These are phyloP conservation scores for Cercospora sp. DNA, from an alignment of 2,329 filamentous ascomycete species.

Conservation along the genomic window DNA sequence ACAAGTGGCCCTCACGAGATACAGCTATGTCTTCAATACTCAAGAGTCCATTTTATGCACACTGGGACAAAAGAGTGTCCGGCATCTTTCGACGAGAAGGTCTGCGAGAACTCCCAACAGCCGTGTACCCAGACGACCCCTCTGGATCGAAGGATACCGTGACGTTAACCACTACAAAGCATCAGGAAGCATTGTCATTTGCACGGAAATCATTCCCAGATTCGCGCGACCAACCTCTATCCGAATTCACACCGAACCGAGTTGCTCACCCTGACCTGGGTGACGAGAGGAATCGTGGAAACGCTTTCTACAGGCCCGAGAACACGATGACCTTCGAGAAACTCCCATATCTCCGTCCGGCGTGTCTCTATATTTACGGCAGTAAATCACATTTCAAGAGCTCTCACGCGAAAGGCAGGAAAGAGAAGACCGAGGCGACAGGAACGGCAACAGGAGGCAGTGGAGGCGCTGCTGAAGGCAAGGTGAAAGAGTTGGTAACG, in stretches of 20 bases:
- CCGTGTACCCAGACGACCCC: conserved; percentile 48
- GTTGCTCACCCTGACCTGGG: not conserved
- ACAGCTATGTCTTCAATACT: conserved; percentile 65
- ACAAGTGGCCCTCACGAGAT: conserved; percentile 73
- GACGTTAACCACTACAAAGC: conserved; percentile 74
- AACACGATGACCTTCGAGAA: conserved; percentile 54
- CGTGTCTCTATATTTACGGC: conserved; percentile 69
- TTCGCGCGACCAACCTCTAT: not conserved
- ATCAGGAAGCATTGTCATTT: conserved; percentile 81
- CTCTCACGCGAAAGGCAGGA: conserved; percentile 50
- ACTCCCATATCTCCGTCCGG: conserved; percentile 61
- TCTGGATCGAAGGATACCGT: conserved; percentile 43
- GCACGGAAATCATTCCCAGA: conserved; percentile 57
- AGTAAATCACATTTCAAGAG: conserved; percentile 51
- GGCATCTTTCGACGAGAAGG: conserved; percentile 69
- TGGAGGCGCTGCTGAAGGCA: conserved; percentile 60
- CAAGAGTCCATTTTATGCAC: conserved; percentile 68
- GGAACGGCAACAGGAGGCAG: conserved; percentile 66
- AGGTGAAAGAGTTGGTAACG: conserved; percentile 65
- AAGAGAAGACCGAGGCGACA: conserved; percentile 60
- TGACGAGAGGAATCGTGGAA: not conserved
- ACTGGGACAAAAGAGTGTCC: conserved; percentile 77
- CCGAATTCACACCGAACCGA: not conserved
- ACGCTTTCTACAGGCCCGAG: conserved; percentile 67
- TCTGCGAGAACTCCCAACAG: conserved; percentile 66